Evolutionary conservation across 2,329 filamentous ascomycete genomes (phyloP), one percentile per base, ranked within the genome.

Genomic region (Xylariales sp.): DNA sequence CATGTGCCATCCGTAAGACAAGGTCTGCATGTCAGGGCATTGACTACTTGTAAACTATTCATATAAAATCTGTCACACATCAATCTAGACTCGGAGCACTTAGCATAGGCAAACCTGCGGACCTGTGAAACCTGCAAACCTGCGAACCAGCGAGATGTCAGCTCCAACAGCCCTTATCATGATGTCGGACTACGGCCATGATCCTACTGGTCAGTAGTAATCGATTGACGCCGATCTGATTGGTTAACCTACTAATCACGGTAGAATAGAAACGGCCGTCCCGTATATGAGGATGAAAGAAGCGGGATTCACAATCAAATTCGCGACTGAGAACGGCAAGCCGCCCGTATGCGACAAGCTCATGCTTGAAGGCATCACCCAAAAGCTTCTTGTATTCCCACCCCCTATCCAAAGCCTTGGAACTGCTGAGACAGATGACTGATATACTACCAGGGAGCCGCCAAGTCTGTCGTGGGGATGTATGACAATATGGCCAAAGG

Each of bases 161-260:
- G 28, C 14, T 7, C 46, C 55, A 3, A 70, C 67, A 44, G 63
- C 63, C 17, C 48, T 72, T 27, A 65, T 75, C 29, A 47, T 72
- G 37, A 74, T 76, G 70, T 64, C 71, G 29, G 71, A 76, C 47
- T 74, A 75, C 43, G 72, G 71, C 29, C 69, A 76, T 47, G 72
- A 76, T 45, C 73, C 72, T 3, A 75, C 72, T 30, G 70, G 72
- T 74, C 45, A 27, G 45, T 35, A 14, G 29, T 11, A 13, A 20
- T 21, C 30, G 28, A 28, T 28, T 29, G 8, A 7, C 27, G 14
- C 29, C 16, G 27, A 5, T 18, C 18, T n/a, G 31, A 25, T 21
- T 30, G 33, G 17, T 27, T 33, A n/a, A n/a, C n/a, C 18, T 23
- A 15, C 14, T 39, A 33, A 37, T 36, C n/a, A 13, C 23, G 12